A percentile compares a stretch with the other conserved stretches of the same genome.
These are phyloP conservation scores for Septoria linicola DNA, from an alignment of 2,329 filamentous ascomycete species.

Conservation along the genomic window DNA sequence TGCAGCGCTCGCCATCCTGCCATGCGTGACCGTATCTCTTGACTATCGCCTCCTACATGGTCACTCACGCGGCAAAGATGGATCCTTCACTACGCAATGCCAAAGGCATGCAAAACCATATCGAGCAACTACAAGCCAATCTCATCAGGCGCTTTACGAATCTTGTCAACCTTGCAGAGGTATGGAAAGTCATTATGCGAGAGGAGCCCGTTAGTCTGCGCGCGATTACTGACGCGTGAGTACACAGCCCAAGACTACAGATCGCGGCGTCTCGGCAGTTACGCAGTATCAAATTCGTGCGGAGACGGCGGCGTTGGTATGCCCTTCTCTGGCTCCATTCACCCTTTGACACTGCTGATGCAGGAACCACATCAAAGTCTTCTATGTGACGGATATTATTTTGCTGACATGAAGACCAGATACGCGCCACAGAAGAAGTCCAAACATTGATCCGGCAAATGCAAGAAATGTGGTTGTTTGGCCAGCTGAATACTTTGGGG, in stretches of 20 bases:
- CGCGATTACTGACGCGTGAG: neutral
- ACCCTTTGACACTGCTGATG: constrained; percentile 17
- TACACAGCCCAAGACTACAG: constrained; percentile 50
- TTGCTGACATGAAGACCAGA: too few species aligned
- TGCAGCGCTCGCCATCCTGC: neutral
- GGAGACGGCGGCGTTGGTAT: constrained; percentile 58
- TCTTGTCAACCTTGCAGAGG: constrained; percentile 55
- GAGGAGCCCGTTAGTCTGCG: too few species aligned
- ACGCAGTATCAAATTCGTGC: constrained; percentile 59
- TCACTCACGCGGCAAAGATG: constrained; percentile 32
- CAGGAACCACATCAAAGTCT: too few species aligned
- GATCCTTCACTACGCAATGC: constrained; percentile 45
- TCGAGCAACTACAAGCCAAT: constrained; percentile 42
- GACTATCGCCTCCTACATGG: neutral
- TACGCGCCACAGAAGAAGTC: constrained; percentile 62
- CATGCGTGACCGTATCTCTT: constrained; percentile 27
- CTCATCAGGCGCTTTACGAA: constrained; percentile 56
- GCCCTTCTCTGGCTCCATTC: neutral
- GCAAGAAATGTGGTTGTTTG: constrained; percentile 68
- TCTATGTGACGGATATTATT: too few species aligned
- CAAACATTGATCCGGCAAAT: constrained; percentile 60
- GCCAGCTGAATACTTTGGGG: constrained; percentile 59
- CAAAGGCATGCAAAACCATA: constrained; percentile 43
- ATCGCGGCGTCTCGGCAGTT: constrained; percentile 56
- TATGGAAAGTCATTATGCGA: constrained; percentile 30